Percentiles rank a stretch among this genome's conserved stretches.
Conservation (phyloP, 495 filamentous ascomycete species). For the Penicillium desertorum region DNA sequence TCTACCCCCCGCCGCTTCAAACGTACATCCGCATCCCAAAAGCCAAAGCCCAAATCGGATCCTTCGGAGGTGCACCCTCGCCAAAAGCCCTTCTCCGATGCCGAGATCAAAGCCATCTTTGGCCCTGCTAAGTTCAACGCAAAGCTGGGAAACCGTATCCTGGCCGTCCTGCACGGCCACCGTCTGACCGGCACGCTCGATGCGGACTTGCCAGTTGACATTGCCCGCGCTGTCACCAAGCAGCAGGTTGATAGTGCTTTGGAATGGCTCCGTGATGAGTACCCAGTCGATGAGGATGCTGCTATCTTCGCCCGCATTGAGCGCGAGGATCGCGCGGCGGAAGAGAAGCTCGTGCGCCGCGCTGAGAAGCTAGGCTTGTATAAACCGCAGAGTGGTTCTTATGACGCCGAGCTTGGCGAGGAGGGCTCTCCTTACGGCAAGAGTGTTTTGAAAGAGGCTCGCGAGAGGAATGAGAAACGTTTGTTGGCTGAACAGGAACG, state of each 20-base stretch:
- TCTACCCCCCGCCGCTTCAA: constrained; percentile 24
- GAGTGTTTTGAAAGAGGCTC: constrained; percentile 51
- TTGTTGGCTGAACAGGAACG: constrained; percentile 49
- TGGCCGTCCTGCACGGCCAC: constrained; percentile 70
- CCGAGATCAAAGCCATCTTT: constrained; percentile 64
- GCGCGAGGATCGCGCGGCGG: constrained; percentile 47
- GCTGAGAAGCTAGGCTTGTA: constrained; percentile 49
- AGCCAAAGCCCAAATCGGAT: constrained; percentile 10
- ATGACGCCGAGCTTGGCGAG: constrained; percentile 43
- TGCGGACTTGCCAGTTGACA: constrained; percentile 42
- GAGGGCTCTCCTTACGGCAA: constrained; percentile 42
- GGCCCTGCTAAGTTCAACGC: constrained; percentile 48
- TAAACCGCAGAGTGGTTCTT: constrained; percentile 50
- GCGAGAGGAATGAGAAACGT: constrained; percentile 47
- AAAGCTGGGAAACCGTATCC: constrained; percentile 59
- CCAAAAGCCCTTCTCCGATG: constrained; percentile 42
- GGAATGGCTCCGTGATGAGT: constrained; percentile 63
- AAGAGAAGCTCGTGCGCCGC: constrained; percentile 44
- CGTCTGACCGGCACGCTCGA: constrained; percentile 75
- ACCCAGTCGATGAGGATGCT: constrained; percentile 74
- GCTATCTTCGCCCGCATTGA: constrained; percentile 63
- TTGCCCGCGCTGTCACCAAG: constrained; percentile 41
- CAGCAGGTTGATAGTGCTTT: constrained; percentile 52
- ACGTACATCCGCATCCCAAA: constrained; percentile 17
- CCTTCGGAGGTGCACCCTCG: constrained; percentile 12